Conservation (phyloP, 169 alveolate species). For the Cryptosporidium felis region DNA sequence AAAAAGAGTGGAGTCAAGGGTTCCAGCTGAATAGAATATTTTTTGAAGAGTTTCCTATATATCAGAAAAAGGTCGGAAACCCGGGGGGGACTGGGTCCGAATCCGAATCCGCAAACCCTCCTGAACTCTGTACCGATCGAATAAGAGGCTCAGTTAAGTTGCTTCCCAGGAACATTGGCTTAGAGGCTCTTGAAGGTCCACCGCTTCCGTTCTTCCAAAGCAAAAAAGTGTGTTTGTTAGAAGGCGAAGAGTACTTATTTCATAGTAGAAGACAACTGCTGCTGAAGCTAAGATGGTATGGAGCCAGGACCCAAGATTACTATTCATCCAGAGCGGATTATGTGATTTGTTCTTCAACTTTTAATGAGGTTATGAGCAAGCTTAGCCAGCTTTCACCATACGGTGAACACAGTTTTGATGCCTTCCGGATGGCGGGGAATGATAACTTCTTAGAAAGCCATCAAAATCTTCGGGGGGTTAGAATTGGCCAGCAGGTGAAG, state of each 20-base stretch:
- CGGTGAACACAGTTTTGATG: background rate
- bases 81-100: background rate
- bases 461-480: slow-evolving; percentile 32
- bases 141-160: background rate
- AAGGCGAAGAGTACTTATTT: slow-evolving; percentile 27
- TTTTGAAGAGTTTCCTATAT: slow-evolving; percentile 65
- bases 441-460: too few relatives aligned
- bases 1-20: background rate
- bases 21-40: slow-evolving; percentile 35
- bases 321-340: slow-evolving; percentile 62
- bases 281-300: slow-evolving; percentile 54
- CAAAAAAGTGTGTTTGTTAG: slow-evolving; percentile 43
- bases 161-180: background rate
- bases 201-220: background rate
- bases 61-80: slow-evolving; percentile 21
- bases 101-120: too few relatives aligned
- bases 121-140: background rate
- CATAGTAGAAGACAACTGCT: slow-evolving; percentile 44
- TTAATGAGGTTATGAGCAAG: slow-evolving; percentile 2
- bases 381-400: background rate
- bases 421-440: too few relatives aligned
- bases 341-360: slow-evolving; percentile 42
- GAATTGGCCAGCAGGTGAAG: slow-evolving; percentile 27
- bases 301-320: slow-evolving; percentile 37
- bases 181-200: background rate